Conservation (phyloP, 2,329 filamentous ascomycete species). For the Helicocarpus griseus region DNA sequence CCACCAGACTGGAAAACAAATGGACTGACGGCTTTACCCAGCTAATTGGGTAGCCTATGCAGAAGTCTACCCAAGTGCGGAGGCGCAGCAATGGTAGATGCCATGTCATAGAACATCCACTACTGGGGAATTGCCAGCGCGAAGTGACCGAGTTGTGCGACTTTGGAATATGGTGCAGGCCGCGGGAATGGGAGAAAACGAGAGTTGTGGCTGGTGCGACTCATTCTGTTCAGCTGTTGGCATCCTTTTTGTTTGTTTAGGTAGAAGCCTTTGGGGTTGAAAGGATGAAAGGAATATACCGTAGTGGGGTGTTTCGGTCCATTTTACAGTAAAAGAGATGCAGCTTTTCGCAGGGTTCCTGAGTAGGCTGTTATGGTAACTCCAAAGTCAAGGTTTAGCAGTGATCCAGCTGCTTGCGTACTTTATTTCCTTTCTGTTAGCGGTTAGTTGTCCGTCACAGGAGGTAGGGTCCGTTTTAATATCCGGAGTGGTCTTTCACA, state of each 20-base stretch:
- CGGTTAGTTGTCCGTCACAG: background rate
- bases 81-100: background rate
- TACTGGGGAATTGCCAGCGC: background rate
- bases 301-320: background rate
- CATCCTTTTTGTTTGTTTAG: no score
- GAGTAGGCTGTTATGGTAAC: background rate
- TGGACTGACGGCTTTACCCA: constrained; percentile 18
- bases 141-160: background rate
- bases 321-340: no score
- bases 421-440: background rate
- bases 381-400: background rate
- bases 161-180: background rate
- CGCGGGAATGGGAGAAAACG: background rate
- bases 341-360: no score
- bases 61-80: background rate
- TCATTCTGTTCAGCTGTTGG: background rate
- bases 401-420: background rate
- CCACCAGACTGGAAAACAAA: no score
- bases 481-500: no score
- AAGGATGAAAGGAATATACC: background rate
- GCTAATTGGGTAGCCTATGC: constrained; percentile 21
- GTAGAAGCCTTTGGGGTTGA: background rate
- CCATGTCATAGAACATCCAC: background rate
- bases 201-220: background rate
- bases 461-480: background rate